phyloP scores from a whole-genome alignment of 441 rosid genomes.

The Corymbia citriodora region DNA sequence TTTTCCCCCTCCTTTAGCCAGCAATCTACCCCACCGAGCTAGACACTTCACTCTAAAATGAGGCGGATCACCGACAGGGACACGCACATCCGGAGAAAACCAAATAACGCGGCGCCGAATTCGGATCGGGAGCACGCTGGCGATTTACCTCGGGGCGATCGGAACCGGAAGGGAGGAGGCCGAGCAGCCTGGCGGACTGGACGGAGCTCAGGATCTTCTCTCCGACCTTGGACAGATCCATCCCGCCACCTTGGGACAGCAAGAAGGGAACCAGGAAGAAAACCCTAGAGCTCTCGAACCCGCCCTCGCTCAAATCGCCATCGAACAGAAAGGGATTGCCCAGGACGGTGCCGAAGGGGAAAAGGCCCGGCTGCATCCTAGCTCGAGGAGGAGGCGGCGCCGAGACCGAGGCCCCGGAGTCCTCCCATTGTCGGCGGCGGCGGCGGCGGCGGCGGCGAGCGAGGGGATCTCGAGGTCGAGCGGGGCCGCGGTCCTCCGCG shows the following conservation, averaged over 20 bases:
- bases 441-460: neutral
- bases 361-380: conserved; percentile 87
- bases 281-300: conserved; percentile 73
- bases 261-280: conserved; percentile 72
- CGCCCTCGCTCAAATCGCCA: conserved; percentile 70
- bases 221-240: conserved; percentile 94
- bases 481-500: neutral
- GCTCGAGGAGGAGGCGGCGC: neutral
- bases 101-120: neutral
- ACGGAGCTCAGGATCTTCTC: conserved; percentile 91
- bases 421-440: neutral
- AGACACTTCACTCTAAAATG: neutral
- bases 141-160: conserved; percentile 83
- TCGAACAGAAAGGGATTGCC: conserved; percentile 64
- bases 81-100: neutral
- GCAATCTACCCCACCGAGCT: neutral
- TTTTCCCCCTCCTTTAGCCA: neutral
- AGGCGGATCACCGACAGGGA: neutral
- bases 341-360: conserved; percentile 59
- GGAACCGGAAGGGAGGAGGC: conserved; percentile 65
- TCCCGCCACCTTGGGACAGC: conserved; percentile 64
- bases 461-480: neutral
- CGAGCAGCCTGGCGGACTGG: conserved; percentile 81
- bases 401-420: conserved; percentile 14
- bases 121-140: neutral